Base-by-base conservation (phyloP, 257 asterid species). In the Verbascum thapsus region DNA sequence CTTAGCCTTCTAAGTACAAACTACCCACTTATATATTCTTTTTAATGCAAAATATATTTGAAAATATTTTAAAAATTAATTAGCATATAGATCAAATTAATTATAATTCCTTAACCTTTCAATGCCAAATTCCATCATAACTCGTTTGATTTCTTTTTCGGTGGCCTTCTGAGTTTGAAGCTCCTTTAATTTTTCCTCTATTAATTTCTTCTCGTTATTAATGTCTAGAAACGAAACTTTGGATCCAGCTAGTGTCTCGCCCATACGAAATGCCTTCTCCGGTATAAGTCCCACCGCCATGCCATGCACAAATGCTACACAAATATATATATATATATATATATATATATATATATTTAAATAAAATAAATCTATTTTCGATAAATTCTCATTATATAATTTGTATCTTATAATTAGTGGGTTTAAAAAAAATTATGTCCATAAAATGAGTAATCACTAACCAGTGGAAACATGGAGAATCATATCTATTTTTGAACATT, bases 401-500 rank as follows among this genome's bases (percentile, higher is more conserved):
- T 54, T 30, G n/a, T 54, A n/a, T 12, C 15, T 32, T 8, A n/a
- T 0, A 26, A 1, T 26, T 26, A 26, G n/a, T 53, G 11, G 41
- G 7, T 15, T 52, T 11, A n/a, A n/a, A n/a, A n/a, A n/a, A 30
- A 53, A 26, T 26, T 0, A 11, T 6, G 1, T 45, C n/a, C n/a
- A 0, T 0, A 10, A 51, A 8, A 13, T 40, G n/a, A 42, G n/a
- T 40, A 40, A 38, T 23, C 15, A 23, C 78, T 45, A 10, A 83
- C 95, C 88, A 0, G 95, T 81, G 63, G 95, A 86, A 9, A 86
- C 80, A 45, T 80, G 87, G 53, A 78, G 79, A 62, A 86, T 64
- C 53, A 73, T 71, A 32, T 75, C 73, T 17, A 72, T 12, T 48
- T 81, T 83, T 11, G 66, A 34, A 57, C 88, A 86, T 17, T 58